phyloP scores from a whole-genome alignment of 305 asterid genomes.

The Ilex paraguariensis region DNA sequence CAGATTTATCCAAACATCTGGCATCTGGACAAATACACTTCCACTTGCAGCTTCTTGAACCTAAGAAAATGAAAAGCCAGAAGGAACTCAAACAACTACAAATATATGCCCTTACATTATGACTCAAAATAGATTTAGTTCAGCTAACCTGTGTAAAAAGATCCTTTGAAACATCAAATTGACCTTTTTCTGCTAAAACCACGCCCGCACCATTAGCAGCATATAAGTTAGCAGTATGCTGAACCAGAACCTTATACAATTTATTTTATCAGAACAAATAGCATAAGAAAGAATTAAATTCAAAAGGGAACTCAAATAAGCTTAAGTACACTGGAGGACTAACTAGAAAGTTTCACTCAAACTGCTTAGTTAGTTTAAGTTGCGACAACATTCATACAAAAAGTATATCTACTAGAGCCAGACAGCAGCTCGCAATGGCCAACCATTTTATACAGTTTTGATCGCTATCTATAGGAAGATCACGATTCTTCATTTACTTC shows the following conservation, averaged over 20 bases:
- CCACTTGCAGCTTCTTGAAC: constrained; percentile 99
- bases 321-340: too few relatives aligned
- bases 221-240: constrained; percentile 84
- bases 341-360: too few relatives aligned
- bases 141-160: constrained; percentile 87
- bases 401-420: too few relatives aligned
- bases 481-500: too few relatives aligned
- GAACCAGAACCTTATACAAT: constrained; percentile 71
- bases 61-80: constrained; percentile 35
- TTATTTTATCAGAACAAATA: constrained; percentile 18
- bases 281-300: constrained; percentile 6
- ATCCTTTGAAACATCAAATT: constrained; percentile 94
- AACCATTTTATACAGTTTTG: too few relatives aligned
- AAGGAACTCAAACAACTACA: constrained; percentile 14
- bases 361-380: too few relatives aligned
- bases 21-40: constrained; percentile 80
- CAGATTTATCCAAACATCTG: constrained; percentile 98
- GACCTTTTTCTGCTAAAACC: constrained; percentile 94
- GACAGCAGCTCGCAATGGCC: too few relatives aligned
- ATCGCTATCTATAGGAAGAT: too few relatives aligned
- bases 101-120: constrained; percentile 8
- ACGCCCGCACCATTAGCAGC: constrained; percentile 99
- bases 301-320: too few relatives aligned
- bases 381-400: too few relatives aligned
- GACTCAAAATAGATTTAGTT: constrained; percentile 18